Percentiles rank a stretch among this genome's conserved stretches.
These are phyloP conservation scores for Talaromyces verruculosus DNA, from an alignment of 2,329 filamentous ascomycete genomes.

Conservation along the genomic window DNA sequence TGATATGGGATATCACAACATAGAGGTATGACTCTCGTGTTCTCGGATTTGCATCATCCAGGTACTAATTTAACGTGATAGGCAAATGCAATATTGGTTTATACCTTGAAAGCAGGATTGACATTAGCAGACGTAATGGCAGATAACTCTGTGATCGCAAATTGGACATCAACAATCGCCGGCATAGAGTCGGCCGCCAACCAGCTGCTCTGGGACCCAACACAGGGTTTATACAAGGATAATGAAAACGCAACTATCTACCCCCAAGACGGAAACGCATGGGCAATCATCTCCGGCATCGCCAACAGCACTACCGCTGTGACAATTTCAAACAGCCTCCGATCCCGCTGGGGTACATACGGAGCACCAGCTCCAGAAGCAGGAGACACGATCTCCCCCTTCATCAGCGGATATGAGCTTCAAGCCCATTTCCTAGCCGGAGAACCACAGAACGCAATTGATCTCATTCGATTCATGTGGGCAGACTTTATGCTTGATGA, in stretches of 20 bases:
- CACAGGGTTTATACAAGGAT: not conserved
- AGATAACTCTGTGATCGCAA: not conserved
- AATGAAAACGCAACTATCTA: not conserved
- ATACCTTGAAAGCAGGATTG: not conserved
- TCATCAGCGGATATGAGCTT: conserved; percentile 46
- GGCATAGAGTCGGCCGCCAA: not conserved
- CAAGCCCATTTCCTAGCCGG: conserved; percentile 45
- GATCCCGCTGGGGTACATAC: conserved; percentile 36
- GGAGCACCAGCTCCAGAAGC: conserved; percentile 50
- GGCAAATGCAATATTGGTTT: not conserved
- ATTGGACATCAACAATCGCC: not conserved
- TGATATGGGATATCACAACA: not conserved
- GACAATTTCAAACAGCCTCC: not conserved
- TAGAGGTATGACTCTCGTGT: not conserved
- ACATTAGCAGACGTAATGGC: not conserved
- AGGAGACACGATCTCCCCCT: conserved; percentile 43
- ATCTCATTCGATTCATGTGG: not conserved
- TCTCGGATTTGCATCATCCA: not conserved
- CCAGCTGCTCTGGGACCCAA: not conserved
- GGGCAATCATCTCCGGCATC: not conserved
- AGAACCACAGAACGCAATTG: conserved; percentile 23
- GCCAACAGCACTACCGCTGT: not conserved
- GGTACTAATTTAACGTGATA: not conserved
- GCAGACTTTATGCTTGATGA: not conserved
- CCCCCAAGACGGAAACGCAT: not conserved